phyloP scores from a whole-genome alignment of 768 basidiomycete species.

The Harrya chromipes region DNA sequence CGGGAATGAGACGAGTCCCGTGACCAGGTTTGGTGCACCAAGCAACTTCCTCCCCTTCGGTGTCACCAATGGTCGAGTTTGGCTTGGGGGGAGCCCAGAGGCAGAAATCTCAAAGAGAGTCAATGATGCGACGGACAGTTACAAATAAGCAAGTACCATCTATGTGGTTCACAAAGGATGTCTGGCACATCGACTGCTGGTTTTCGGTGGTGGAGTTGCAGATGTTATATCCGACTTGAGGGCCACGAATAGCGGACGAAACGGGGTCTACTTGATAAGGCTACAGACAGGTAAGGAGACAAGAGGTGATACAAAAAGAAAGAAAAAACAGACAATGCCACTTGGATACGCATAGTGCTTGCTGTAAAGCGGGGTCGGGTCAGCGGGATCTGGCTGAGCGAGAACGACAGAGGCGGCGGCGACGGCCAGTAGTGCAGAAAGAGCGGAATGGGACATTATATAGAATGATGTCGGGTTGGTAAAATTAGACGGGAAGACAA shows the following conservation, averaged over 20 bases:
- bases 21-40: constrained; percentile 73
- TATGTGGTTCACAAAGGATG: constrained; percentile 58
- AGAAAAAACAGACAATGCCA: constrained; percentile 37
- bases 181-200: constrained; percentile 67
- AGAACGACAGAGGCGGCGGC: constrained; percentile 32
- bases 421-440: constrained; percentile 6
- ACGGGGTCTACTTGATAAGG: constrained; percentile 49
- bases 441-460: too few species aligned
- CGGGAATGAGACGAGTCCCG: constrained; percentile 74
- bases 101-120: constrained; percentile 54
- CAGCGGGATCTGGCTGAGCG: constrained; percentile 37
- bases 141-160: constrained; percentile 27
- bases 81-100: constrained; percentile 57
- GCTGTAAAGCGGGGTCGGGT: constrained; percentile 43
- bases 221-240: constrained; percentile 61
- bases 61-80: constrained; percentile 55
- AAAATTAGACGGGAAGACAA: constrained; percentile 1
- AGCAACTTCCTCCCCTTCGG: constrained; percentile 69
- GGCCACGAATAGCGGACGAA: constrained; percentile 44
- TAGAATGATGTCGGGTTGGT: neutral
- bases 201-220: constrained; percentile 67
- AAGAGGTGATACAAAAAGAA: neutral
- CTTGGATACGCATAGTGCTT: constrained; percentile 45
- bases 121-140: neutral
- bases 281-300: constrained; percentile 22